A percentile compares a stretch with the other conserved stretches of the same genome.
These are phyloP conservation scores for Sporothrix euskadiensis DNA, from an alignment of 2,329 filamentous ascomycete genomes.

Conservation along the genomic window DNA sequence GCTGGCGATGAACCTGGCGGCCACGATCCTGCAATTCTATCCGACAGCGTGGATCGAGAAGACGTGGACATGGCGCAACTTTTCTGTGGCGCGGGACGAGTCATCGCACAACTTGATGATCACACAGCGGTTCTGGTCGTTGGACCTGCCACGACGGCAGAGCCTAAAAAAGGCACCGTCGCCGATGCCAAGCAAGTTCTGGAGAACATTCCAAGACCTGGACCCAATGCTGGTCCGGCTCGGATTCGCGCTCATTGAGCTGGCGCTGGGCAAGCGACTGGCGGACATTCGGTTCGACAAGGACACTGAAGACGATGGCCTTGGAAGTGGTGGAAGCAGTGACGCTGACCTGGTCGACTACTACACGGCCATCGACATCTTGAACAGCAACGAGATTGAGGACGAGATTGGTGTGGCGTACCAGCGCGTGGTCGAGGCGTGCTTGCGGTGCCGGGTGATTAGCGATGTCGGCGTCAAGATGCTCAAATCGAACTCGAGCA, in stretches of 20 bases:
- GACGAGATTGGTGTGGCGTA: slow-evolving; percentile 32
- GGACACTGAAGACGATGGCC: neutral
- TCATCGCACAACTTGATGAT: slow-evolving; percentile 29
- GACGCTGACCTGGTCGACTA: slow-evolving; percentile 31
- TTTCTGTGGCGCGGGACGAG: slow-evolving; percentile 28
- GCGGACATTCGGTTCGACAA: slow-evolving; percentile 27
- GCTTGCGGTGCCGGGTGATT: slow-evolving; percentile 30
- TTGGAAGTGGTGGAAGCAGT: neutral
- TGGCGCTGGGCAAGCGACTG: slow-evolving; percentile 29
- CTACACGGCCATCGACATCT: slow-evolving; percentile 30
- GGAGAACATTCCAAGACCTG: slow-evolving; percentile 29
- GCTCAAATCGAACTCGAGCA: slow-evolving; percentile 27
- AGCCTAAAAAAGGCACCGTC: slow-evolving; percentile 20
- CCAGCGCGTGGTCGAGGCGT: slow-evolving; percentile 30
- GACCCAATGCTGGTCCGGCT: slow-evolving; percentile 33
- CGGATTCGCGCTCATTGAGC: slow-evolving; percentile 32
- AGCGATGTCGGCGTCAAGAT: slow-evolving; percentile 26
- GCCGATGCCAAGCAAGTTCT: slow-evolving; percentile 27
- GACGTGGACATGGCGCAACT: slow-evolving; percentile 33
- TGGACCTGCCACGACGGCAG: slow-evolving; percentile 21
- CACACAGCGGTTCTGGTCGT: slow-evolving; percentile 31
- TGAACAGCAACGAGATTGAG: slow-evolving; percentile 31
- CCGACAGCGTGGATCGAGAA: slow-evolving; percentile 33
- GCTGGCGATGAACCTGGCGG: slow-evolving; percentile 31
- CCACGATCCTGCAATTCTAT: slow-evolving; percentile 31